Evolutionary conservation across 371 early-diverging fungal genomes (phyloP), one percentile per base, ranked within the genome.

Genomic region (Rhizomucor pusillus): DNA sequence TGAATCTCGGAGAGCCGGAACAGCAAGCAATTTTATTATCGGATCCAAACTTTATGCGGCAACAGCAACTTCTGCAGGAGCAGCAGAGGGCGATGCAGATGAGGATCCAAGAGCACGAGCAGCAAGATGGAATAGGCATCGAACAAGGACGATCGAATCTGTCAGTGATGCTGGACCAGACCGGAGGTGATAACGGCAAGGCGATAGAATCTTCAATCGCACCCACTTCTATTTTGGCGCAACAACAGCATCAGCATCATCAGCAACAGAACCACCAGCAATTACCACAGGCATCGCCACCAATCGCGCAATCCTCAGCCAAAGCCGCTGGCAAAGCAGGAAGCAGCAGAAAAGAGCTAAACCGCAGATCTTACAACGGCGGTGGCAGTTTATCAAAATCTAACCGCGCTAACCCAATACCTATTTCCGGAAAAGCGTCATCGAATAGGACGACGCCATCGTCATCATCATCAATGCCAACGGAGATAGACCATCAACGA

Each of bases 11-110:
- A 5, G 62, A 62, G 6, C 57, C 52, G 40, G 57, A 52, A 6
- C 57, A 66, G 16, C 66, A 66, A 41, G 66, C 58, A 10, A 66
- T 66, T 52, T 48, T 66, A 35, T 34, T 66, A 43, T 60, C 61
- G 12, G 66, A 66, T 35, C 66, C 66, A 3, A 58, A 54, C 13
- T 66, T 66, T 52, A 12, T 62, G 22, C 53, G 54, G 29, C 66
- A 66, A 22, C 66, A 66, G 22, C 66, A 66, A 35, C 51, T 61
- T 19, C 25, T 61, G 34, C 66, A 66, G 44, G 66, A 66, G 34
- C 59, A 58, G 34, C 50, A 63, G 29, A 50, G 46, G 36, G 44
- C 35, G 43, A 59, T 54, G 60, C 46, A 58, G 24, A 25, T 52
- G 19, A 25, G 54, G 34, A 25, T 33, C 6, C 44, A 51, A 23